Percentiles rank a stretch among this genome's conserved stretches.
phyloP scores from a whole-genome alignment of 768 basidiomycete species.

The Plicaturopsis crispa region DNA sequence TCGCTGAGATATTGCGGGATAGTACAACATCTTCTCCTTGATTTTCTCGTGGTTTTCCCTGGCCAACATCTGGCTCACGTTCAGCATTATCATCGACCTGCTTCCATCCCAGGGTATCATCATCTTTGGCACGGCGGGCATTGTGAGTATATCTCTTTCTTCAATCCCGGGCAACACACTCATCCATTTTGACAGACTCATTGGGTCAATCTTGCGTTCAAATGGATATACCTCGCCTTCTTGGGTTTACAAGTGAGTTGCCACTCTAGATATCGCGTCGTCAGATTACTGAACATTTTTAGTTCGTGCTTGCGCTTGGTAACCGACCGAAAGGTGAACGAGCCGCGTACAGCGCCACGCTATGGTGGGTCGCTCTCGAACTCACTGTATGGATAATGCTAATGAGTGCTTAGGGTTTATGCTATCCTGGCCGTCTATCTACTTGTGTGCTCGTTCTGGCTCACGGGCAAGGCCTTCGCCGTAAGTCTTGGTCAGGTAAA shows the following conservation, averaged over 20 bases:
- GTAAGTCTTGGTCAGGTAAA: constrained; percentile 29
- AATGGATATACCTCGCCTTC: constrained; percentile 85
- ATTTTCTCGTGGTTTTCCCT: constrained; percentile 91
- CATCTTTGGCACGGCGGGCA: constrained; percentile 63
- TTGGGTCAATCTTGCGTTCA: constrained; percentile 77
- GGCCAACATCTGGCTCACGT: constrained; percentile 92
- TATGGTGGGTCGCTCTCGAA: constrained; percentile 43
- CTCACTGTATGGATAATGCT: constrained; percentile 4
- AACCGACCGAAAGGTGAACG: constrained; percentile 89
- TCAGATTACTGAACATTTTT: too few relatives aligned
- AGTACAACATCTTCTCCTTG: constrained; percentile 84
- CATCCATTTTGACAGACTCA: constrained; percentile 50
- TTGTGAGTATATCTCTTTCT: constrained; percentile 42
- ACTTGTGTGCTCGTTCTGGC: constrained; percentile 77
- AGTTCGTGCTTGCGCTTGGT: constrained; percentile 55
- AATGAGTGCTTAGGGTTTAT: constrained; percentile 53
- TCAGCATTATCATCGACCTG: constrained; percentile 90
- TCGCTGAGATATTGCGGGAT: constrained; percentile 1
- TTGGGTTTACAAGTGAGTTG: constrained; percentile 78
- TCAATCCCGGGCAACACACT: not conserved
- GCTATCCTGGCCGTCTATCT: constrained; percentile 80
- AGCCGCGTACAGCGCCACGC: constrained; percentile 56
- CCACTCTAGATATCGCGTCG: too few relatives aligned
- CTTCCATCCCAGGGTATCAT: constrained; percentile 46
- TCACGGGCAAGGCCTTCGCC: constrained; percentile 74